Percentiles rank a stretch among this genome's conserved stretches.
These are phyloP conservation scores for Sphagnum contortum DNA, from an alignment of 225 moss, liverwort and hornwort species.

Conservation along the genomic window DNA sequence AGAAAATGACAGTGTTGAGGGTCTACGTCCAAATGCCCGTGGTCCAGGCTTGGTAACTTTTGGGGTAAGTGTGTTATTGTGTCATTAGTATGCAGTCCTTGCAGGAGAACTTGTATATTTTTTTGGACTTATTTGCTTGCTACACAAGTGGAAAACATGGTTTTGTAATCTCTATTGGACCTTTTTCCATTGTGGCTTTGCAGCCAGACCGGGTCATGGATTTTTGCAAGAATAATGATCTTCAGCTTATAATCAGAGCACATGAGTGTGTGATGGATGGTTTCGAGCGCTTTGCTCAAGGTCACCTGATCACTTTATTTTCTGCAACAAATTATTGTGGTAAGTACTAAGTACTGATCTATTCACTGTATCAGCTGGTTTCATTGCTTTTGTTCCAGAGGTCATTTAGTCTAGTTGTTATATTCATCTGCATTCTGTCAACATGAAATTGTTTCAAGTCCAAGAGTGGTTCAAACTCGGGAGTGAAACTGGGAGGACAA, in stretches of 20 bases:
- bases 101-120: background rate
- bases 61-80: constrained; percentile 33
- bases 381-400: background rate
- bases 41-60: constrained; percentile 84
- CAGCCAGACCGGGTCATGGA: constrained; percentile 90
- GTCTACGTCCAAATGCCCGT: constrained; percentile 75
- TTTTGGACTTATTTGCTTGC: too few species aligned
- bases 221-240: constrained; percentile 77
- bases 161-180: background rate
- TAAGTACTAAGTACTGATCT: constrained; percentile 11
- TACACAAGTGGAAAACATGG: background rate
- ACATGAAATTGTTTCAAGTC: background rate
- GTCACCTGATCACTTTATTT: constrained; percentile 73
- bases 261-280: constrained; percentile 96
- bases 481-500: background rate
- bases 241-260: constrained; percentile 79
- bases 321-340: constrained; percentile 90
- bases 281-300: constrained; percentile 85
- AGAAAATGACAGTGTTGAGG: constrained; percentile 88
- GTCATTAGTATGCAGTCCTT: background rate
- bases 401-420: too few species aligned
- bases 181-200: background rate
- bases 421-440: background rate
- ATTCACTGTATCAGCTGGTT: background rate
- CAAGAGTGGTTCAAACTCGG: background rate